A percentile compares a stretch with the other conserved stretches of the same genome.
Conservation (phyloP, 495 filamentous ascomycete species). For the Neurospora sp. region DNA sequence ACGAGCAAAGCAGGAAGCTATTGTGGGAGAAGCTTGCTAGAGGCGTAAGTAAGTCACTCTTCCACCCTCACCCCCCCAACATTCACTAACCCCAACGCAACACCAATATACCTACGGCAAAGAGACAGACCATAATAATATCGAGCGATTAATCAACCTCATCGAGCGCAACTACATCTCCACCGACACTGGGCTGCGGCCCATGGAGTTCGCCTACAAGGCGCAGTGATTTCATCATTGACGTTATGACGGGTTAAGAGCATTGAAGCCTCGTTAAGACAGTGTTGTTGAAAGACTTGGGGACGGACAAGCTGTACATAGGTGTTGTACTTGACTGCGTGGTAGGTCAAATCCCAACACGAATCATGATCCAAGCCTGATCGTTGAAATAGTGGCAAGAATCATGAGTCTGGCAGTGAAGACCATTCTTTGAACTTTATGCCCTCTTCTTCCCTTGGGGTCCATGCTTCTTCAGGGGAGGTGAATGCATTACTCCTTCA, state of each 20-base stretch:
- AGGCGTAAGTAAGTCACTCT: constrained; percentile 20
- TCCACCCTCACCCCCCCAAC: too few species aligned
- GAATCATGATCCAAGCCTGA: too few species aligned
- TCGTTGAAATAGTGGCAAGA: too few species aligned
- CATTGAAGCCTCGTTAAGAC: too few species aligned
- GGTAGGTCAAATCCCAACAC: too few species aligned
- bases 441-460: not conserved
- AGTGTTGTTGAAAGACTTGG: too few species aligned
- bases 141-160: constrained; percentile 8
- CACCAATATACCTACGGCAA: too few species aligned
- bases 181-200: constrained; percentile 32
- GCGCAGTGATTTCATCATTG: constrained; percentile 46
- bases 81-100: too few species aligned
- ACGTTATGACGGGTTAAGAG: constrained; percentile 37
- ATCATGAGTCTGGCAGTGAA: too few species aligned
- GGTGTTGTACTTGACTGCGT: too few species aligned
- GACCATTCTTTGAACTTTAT: not conserved
- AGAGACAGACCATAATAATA: not conserved
- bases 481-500: not conserved
- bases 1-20: constrained; percentile 17
- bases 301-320: too few species aligned
- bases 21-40: constrained; percentile 20
- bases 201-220: constrained; percentile 44
- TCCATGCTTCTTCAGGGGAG: not conserved
- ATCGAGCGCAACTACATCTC: constrained; percentile 41